A percentile compares a stretch with the other conserved stretches of the same genome.
Conservation (phyloP, 2,329 filamentous ascomycete species). For the Alternaria atra region DNA sequence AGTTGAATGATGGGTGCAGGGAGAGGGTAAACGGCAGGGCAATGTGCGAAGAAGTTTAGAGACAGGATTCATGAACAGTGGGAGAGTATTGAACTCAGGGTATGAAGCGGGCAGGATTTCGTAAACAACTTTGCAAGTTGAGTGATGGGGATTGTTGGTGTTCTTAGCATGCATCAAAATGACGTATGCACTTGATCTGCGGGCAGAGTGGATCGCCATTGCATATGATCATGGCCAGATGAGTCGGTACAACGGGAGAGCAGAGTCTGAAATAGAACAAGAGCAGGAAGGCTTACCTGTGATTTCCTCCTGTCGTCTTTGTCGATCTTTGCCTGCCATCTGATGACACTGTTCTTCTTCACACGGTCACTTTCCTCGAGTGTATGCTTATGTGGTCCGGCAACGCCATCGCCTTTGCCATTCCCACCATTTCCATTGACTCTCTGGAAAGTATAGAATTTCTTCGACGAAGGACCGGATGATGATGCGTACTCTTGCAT, state of each 20-base stretch:
- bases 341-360: conserved; percentile 80
- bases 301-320: conserved; percentile 69
- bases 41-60: background rate
- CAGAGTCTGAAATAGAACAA: background rate
- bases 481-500: conserved; percentile 26
- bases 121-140: conserved; percentile 3
- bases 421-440: conserved; percentile 81
- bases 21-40: background rate
- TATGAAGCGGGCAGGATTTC: background rate
- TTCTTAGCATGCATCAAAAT: conserved; percentile 21
- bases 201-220: conserved; percentile 7
- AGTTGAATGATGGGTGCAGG: background rate
- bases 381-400: conserved; percentile 77
- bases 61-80: conserved; percentile 15
- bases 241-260: conserved; percentile 7
- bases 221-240: conserved; percentile 7
- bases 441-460: conserved; percentile 74
- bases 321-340: conserved; percentile 70
- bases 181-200: conserved; percentile 19
- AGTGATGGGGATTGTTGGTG: conserved; percentile 2
- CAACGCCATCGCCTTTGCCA: conserved; percentile 73
- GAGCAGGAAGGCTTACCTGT: conserved; percentile 37
- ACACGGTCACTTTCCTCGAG: conserved; percentile 78
- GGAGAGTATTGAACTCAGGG: background rate
- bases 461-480: conserved; percentile 25